Base-by-base conservation (phyloP, 352 stramenopile genomes). In the Halophytophthora polymorphica region DNA sequence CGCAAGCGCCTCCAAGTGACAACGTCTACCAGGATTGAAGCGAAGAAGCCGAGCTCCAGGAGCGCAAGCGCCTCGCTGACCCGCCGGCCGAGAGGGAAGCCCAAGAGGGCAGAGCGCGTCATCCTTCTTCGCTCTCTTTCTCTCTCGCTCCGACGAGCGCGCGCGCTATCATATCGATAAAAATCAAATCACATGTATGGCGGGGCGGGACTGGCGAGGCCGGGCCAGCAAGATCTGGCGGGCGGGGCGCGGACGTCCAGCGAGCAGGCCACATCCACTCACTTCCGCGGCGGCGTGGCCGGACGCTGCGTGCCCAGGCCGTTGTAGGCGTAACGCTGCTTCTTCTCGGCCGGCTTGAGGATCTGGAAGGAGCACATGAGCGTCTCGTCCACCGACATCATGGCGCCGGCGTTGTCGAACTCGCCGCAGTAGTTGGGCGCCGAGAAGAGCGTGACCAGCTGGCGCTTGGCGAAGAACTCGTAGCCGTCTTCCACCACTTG, bases 381-480 rank as follows among this genome's bases (percentile, higher is more conserved):
- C 53, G 81, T 70, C 51, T 88, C 63, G 56, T 90, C 68, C 25
- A 86, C 68, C 35, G 71, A 77, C 77, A 90, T 90, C 73, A 90
- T 88, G n/a, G 72, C 80, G 53, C 74, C 80, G 31, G 80, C 80
- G 42, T 90, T 90, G 67, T 90, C 77, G 46, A 53, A 53, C 36
- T 53, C 47, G 47, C 47, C 47, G 75, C 97, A 99, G 72, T 99
- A 99, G 75, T 99, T 99, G 14, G 97, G 97, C 36, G 97, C 97
- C 31, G 87, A 98, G 73, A 99, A 99, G 52, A 99, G 97, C 22
- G 97, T 99, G 17, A 99, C 96, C 33, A 99, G 95, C 51, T 96
- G 98, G 73, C 86, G 90, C 49, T 97, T 96, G 65, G 98, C 96
- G 18, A 86, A 93, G 90, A 90, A 98, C 55, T 98, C 66, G 54